Evolutionary conservation across 768 basidiomycete species (phyloP).

Genomic region (Polyporus arcularius): DNA sequence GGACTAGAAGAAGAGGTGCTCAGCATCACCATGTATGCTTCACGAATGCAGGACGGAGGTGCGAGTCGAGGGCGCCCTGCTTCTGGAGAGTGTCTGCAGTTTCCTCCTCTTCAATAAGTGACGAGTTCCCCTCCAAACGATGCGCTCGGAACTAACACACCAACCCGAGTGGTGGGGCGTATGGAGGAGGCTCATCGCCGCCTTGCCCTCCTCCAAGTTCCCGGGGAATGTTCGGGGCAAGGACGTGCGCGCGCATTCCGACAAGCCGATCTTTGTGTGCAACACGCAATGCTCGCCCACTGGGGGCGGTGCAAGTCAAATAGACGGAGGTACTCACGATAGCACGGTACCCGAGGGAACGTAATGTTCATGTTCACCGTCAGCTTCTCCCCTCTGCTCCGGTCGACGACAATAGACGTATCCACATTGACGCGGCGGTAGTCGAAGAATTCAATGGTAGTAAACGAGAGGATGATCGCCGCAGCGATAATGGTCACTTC

Average conservation of each 20-base stretch:
- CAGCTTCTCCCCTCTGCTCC: conserved; percentile 91
- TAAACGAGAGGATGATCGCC: conserved; percentile 89
- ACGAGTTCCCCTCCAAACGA: no score
- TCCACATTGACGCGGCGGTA: conserved; percentile 86
- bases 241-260: no score
- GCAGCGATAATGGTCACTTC: conserved; percentile 90
- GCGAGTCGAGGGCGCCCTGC: background rate
- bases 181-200: no score
- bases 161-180: no score
- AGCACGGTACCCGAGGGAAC: conserved; percentile 97
- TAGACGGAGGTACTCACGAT: conserved; percentile 61
- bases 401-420: conserved; percentile 93
- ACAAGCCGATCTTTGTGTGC: no score
- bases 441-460: conserved; percentile 93
- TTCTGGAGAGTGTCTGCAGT: no score
- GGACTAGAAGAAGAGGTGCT: conserved; percentile 50
- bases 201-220: no score
- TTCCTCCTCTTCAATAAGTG: no score
- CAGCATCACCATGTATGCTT: background rate
- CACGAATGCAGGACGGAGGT: background rate
- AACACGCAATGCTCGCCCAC: no score
- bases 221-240: no score
- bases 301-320: no score
- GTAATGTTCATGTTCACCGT: conserved; percentile 90
- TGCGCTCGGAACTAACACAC: no score